Base-by-base conservation (phyloP, 2,329 filamentous ascomycete genomes). In the Phyllosticta paracitricarpa region DNA sequence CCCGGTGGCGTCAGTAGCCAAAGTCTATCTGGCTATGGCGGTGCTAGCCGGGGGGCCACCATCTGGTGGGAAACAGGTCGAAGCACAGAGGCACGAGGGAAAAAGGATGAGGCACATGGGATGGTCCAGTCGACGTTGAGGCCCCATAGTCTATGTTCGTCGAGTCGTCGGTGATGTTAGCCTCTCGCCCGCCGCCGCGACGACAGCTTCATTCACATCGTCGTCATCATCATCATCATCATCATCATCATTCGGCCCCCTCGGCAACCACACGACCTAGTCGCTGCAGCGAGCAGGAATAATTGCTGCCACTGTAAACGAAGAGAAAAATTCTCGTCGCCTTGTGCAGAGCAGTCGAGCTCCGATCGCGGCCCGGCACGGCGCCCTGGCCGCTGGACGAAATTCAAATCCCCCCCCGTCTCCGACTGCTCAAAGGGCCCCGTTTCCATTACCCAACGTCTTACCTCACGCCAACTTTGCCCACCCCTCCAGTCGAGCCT, bases 401-500 rank as follows among this genome's bases (percentile, higher is more conserved):
- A 33, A 58, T 51, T 52, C 53, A 55, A 57, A 57, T 70, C 68
- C 68, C 70, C 70, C 61, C 68, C 19, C 67, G 69, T 67, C 33
- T 40, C 33, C 33, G 33, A 17, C 60, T 54, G 54, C 54, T 54
- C 24, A 35, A 56, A 26, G 51, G 58, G 58, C 58, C 54, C 58
- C 56, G 69, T 77, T 77, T 76, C 67, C 74, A 77, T 78, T 78
- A 78, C 71, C 73, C 73, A 77, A 77, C 70, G 71, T 70, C 71
- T 78, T 78, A 78, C 76, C 75, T 77, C 75, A 77, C 75, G 70
- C 69, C 71, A 72, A 70, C 67, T 69, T 61, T 60, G 65, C 71
- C 67, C 71, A 69, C 71, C 70, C 70, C 71, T 70, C 66, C 70
- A 71, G 67, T 78, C 28, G 19, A 22, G 19, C 19, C 19, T 22